These are phyloP conservation scores for Haberlea rhodopensis DNA, from an alignment of 257 asterid species.

Conservation along the genomic window DNA sequence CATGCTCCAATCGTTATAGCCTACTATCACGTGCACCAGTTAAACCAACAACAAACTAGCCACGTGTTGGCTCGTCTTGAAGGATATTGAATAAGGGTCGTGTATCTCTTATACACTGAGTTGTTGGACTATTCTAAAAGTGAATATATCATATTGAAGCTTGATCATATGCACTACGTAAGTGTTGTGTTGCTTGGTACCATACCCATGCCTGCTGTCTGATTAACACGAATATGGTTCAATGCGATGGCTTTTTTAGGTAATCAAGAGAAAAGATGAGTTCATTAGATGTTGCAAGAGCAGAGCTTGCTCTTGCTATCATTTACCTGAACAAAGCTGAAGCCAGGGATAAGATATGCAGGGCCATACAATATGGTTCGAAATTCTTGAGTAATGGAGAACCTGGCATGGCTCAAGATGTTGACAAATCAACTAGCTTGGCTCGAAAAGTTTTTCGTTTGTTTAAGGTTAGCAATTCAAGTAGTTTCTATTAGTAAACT, in stretches of 20 bases:
- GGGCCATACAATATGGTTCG: conserved; percentile 97
- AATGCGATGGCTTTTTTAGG: conserved; percentile 25
- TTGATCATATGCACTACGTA: background rate
- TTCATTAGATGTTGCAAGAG: conserved; percentile 73
- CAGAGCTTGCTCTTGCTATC: conserved; percentile 88
- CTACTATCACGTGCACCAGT: no score
- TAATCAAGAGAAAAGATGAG: conserved; percentile 50
- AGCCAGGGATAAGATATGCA: conserved; percentile 95
- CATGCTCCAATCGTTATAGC: no score
- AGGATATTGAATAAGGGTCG: background rate
- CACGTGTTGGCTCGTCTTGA: background rate
- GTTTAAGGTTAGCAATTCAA: conserved; percentile 57
- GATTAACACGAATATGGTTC: background rate
- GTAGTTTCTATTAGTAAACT: background rate
- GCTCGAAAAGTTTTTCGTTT: conserved; percentile 96
- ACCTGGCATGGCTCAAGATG: conserved; percentile 94
- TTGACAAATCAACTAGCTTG: conserved; percentile 91
- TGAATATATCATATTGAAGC: background rate
- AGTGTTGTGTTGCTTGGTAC: background rate
- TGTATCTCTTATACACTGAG: background rate
- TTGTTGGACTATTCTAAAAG: conserved; percentile 12
- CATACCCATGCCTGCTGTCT: background rate
- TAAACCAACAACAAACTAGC: background rate
- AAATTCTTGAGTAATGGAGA: conserved; percentile 91
- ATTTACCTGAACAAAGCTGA: conserved; percentile 86